These are phyloP conservation scores for Xanthoconium separans DNA, from an alignment of 1,284 basidiomycete genomes.

Conservation along the genomic window DNA sequence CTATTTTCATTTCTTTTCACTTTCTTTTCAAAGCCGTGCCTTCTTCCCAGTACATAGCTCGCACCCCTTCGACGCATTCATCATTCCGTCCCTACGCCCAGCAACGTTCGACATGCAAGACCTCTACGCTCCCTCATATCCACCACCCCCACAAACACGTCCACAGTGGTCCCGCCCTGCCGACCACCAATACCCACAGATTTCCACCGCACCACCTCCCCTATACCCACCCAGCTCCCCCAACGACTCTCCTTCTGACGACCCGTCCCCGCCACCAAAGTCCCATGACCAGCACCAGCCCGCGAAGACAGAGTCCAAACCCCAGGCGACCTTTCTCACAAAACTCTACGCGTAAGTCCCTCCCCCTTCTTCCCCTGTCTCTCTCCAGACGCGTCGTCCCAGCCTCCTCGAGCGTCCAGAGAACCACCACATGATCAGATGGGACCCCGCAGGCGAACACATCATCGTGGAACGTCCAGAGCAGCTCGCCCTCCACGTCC, in stretches of 20 bases:
- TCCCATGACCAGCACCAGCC: slow-evolving; percentile 49
- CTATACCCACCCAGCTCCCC: slow-evolving; percentile 45
- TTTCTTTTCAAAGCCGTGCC: background rate
- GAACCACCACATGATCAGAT: slow-evolving; percentile 90
- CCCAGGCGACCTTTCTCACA: slow-evolving; percentile 87
- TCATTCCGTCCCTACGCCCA: slow-evolving; percentile 36
- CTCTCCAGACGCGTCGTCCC: slow-evolving; percentile 16
- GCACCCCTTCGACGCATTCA: slow-evolving; percentile 32
- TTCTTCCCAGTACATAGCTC: slow-evolving; percentile 33
- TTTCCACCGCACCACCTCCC: slow-evolving; percentile 33
- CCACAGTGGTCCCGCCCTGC: slow-evolving; percentile 35
- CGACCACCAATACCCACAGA: slow-evolving; percentile 37
- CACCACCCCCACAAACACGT: slow-evolving; percentile 26
- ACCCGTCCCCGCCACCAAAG: slow-evolving; percentile 49
- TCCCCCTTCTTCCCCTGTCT: background rate
- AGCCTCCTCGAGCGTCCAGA: slow-evolving; percentile 82
- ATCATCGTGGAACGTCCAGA: slow-evolving; percentile 91
- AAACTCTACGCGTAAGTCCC: slow-evolving; percentile 83
- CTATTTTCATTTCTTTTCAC: background rate
- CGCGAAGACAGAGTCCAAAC: slow-evolving; percentile 64
- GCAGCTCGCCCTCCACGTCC: slow-evolving; percentile 84
- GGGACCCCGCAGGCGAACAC: slow-evolving; percentile 86
- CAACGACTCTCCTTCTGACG: slow-evolving; percentile 45
- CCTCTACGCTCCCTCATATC: slow-evolving; percentile 67
- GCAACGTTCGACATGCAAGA: slow-evolving; percentile 45